Base-by-base conservation (phyloP, 208 protist species). In the Kentomonas sorsogonicus region DNA sequence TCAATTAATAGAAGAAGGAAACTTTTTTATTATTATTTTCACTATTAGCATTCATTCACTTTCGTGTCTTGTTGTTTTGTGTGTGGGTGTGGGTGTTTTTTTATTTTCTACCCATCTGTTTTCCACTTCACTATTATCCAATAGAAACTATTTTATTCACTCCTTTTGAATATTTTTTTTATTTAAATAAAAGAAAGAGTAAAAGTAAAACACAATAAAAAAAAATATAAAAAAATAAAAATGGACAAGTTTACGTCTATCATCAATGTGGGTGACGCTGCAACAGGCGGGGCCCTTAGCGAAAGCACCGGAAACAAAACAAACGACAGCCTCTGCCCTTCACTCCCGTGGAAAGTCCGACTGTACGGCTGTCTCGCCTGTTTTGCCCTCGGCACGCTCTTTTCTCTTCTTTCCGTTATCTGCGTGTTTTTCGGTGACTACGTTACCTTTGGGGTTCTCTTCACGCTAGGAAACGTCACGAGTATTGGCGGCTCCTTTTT, bases 371-470 rank as follows among this genome's bases (percentile, higher is more conserved):
- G 74, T 52, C 53, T n/a, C 13, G 53, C 18, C 11, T 93, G 78
- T 61, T 25, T 74, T 34, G 73, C 9, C 2, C 5, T 91, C 15
- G 79, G 75, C 15, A 40, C 84, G 18, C 22, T 93, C 18, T 73
- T 91, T 25, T 74, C 67, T 13, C 48, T 94, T 16, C 33, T 93
- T 0, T 81, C 74, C 53, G 90, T 75, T 66, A 68, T 90, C 16
- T 50, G 72, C 10, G 68, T 94, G 20, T 77, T 92, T 40, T 33
- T 79, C 0, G 46, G 45, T 15, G 77, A 96, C 45, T 82, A 79
- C 45, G 65, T 70, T 54, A 65, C 72, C 48, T 96, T 94, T 50
- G 79, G 75, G 22, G 55, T 96, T 11, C 60, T 96, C 55, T 88
- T 88, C 47, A 74, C 79, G 15, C 40, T 94, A 10, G 79, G 72